These are phyloP conservation scores for Rhizopus arrhizus DNA, from an alignment of 371 early-diverging fungal species.

Conservation along the genomic window DNA sequence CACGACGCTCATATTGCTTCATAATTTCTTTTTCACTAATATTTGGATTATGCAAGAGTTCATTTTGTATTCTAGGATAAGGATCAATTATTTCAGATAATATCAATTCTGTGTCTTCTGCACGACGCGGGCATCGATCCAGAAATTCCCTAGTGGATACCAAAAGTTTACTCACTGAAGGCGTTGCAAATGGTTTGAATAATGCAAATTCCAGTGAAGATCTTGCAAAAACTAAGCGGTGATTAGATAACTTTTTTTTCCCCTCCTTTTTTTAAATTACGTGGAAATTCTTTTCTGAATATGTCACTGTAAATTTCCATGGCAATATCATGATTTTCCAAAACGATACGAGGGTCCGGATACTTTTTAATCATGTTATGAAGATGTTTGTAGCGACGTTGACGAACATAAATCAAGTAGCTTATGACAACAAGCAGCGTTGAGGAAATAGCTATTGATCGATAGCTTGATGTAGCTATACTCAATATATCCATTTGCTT, in stretches of 20 bases:
- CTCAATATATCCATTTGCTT: neutral
- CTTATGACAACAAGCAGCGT: neutral
- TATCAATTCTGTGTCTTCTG: constrained; percentile 56
- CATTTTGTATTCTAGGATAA: constrained; percentile 41
- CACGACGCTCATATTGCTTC: constrained; percentile 37
- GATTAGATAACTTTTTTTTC: neutral
- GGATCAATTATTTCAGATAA: constrained; percentile 44
- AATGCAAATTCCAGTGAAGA: constrained; percentile 48
- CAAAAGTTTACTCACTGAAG: constrained; percentile 52
- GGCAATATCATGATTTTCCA: constrained; percentile 43
- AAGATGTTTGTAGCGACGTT: constrained; percentile 35
- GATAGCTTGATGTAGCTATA: neutral
- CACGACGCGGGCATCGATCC: constrained; percentile 36
- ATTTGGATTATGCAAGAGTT: constrained; percentile 22
- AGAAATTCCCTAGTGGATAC: constrained; percentile 51
- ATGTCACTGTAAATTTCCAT: constrained; percentile 38
- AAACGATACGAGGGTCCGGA: constrained; percentile 48
- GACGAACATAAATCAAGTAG: constrained; percentile 45
- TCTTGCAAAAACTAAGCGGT: constrained; percentile 25
- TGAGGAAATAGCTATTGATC: neutral
- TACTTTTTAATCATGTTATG: constrained; percentile 41
- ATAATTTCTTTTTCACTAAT: constrained; percentile 28
- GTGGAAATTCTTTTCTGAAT: constrained; percentile 49
- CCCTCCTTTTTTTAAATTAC: constrained; percentile 10
- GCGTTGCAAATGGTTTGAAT: constrained; percentile 55